Evolutionary conservation across 2,329 filamentous ascomycete species (phyloP), one percentile per base, ranked within the genome.

Genomic region (Pseudopyricularia javanii): DNA sequence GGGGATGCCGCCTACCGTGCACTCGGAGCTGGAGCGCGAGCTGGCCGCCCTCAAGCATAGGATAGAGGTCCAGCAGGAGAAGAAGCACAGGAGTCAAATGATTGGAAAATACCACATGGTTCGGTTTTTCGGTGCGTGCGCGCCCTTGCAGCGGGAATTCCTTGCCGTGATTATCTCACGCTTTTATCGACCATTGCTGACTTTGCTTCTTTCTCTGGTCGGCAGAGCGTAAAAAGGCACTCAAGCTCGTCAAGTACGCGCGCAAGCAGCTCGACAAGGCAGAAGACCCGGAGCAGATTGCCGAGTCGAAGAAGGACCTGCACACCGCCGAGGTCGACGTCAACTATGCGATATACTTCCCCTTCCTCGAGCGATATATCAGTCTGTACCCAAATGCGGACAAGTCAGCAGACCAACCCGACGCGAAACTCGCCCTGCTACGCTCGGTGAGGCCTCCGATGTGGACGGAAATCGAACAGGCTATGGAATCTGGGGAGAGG

Each of bases 61-160:
- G 61, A 72, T 91, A 54, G 73, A 68, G 4, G 74, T 78, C 56
- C 74, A 77, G 49, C 71, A 78, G 55, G 74, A 75, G 54, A 80
- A 82, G 60, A 83, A 81, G 68, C 75, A 74, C 62, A 76, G 80
- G 58, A 76, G 75, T 59, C 75, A 80, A 55, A 88, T 91, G 79
- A 89, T 91, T 56, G 74, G 74, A 50, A 86, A 83, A 65, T 93
- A 90, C 61, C 87, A 91, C 65, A 91, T 88, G 79, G 80, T 91
- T 50, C 75, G 88, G 28, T 93, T 93, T 64, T 91, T 91, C 67
- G 88, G 87, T 86, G 72, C 51, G 76, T 28, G 35, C 28, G 26
- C 15, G 3, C 26, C 14, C 3, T 4, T 2, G 15, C 2, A n/a
- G 50, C 30, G 8, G 20, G 14, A 11, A 24, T 20, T 22, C 11